Base-by-base conservation (phyloP, 2,329 filamentous ascomycete genomes). In the Pleurostoma richardsiae region DNA sequence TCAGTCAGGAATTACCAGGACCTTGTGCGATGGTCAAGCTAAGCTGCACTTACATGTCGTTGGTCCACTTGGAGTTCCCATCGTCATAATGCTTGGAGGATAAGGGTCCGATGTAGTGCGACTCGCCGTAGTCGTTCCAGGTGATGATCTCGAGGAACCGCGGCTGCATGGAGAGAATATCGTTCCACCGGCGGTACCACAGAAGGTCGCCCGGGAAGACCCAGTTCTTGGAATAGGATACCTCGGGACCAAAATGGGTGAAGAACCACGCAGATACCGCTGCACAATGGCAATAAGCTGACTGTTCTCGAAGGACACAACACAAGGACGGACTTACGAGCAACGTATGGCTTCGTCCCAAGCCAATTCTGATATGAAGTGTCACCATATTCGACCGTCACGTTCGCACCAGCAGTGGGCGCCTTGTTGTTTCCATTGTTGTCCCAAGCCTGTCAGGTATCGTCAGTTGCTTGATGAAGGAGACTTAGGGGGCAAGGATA, bases 141-240 rank as follows among this genome's bases (percentile, higher is more conserved):
- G 71, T 71, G 19, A 74, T 58, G 30, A 74, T 69, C 54, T 69
- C 64, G 5, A 80, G 59, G 47, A 76, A 77, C 4, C 69, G 65
- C 11, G 75, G 74, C 11, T 67, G 59, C n/a, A 74, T 54, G 5
- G 57, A 53, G 8, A 76, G 52, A 26, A 77, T 67, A 46, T 66
- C 52, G 27, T 74, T 65, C 80, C 80, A 83, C 29, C 80, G 75
- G 47, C 79, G 65, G 49, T 73, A 76, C 74, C 81, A 82, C 6
- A 84, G 63, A 39, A 74, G 65, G 49, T 83, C 80, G 6, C 77
- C 73, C 3, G 73, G 73, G 67, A 79, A 85, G 2, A 83, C 67
- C 70, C 74, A 79, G 54, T 77, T 77, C 66, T 81, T 74, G 54
- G 62, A 65, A 51, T 70, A 76, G 7, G 66, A 56, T 26, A 72